Evolutionary conservation across 495 filamentous ascomycete genomes (phyloP), one percentile per base, ranked within the genome.

Genomic region (Aspergillus leporis): DNA sequence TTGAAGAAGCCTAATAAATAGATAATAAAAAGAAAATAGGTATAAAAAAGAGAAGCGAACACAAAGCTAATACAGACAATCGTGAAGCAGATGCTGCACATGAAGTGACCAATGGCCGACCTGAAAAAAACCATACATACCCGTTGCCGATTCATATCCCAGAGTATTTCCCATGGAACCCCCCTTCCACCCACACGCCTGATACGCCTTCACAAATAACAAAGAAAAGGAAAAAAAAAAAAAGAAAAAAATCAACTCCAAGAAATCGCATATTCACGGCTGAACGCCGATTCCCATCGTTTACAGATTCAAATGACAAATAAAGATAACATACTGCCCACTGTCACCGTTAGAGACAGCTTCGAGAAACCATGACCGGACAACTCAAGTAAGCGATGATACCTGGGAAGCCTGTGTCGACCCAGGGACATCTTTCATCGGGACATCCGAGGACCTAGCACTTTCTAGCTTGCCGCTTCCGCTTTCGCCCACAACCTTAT

Each of bases 81-180:
- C 65, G 53, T 65, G 60, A 68, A 65, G 65, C 58, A 56, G 45
- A 56, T 46, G 59, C 62, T 65, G 59, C 60, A 57, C 48, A 59
- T 58, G n/a, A 51, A 41, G 51, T 55, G 41, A 52, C 55, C 25
- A 43, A 18, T 60, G 14, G n/a, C 41, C 41, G 49, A 59, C 47
- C 43, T 43, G 54, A 59, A 51, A 51, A 61, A 40, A 53, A 43
- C 52, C 38, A 55, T 55, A 34, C 46, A 53, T 49, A 55, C 45
- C 63, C 66, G 51, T 62, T 47, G 55, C 61, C 67, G 61, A 66
- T 62, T 57, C 62, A 47, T 45, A 61, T 58, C 66, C 66, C 52
- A 65, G 53, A 69, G 67, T 72, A 71, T 74, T 69, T 41, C 5
- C 16, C 70, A 67, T 66, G 55, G 67, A 68, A 65, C 71, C 64